Evolutionary conservation across 2,329 filamentous ascomycete species (phyloP), one percentile per base, ranked within the genome.

Genomic region (Fusarium sp.): DNA sequence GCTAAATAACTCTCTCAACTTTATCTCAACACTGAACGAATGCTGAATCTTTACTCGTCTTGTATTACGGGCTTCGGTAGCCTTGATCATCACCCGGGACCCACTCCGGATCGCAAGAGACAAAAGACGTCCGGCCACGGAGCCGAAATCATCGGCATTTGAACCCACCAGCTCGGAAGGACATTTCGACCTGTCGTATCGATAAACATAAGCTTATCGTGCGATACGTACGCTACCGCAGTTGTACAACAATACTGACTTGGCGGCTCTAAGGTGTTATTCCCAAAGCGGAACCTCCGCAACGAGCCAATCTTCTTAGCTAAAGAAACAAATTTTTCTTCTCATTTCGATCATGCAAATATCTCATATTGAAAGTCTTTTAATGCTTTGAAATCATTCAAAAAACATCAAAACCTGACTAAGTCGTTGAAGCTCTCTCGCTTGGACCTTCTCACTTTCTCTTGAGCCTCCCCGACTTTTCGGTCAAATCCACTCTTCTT

Each of bases 401-500:
- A 1, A 3, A 52, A 8, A 37, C 11, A 32, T 57, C 32, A 30
- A 49, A 10, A 25, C 11, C 8, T 70, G 63, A 71, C 67, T 70
- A 57, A 70, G 12, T 63, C 25, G 47, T 45, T 46, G 14, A 44
- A 20, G 22, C 32, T 67, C 45, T 24, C 46, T 71, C 68, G 68
- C 58, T 59, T 71, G 68, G 68, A 71, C 68, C 68, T 71, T 71
- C 68, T 61, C 20, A 42, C 14, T n/a, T 29, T 44, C 53, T 30
- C 37, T 44, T 59, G 53, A 58, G 32, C 53, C 65, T 63, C 41
- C 44, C 48, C 58, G 55, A 60, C 47, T 55, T 75, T 62, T 74
- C 73, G 73, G 71, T 61, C 65, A 68, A 75, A 75, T 61, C 67
- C 71, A 73, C 69, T 61, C 27, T 54, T 46, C 37, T 29, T 40